Percentiles rank a stretch among this genome's conserved stretches.
These are phyloP conservation scores for Ceratocystis papillata DNA, from an alignment of 2,329 filamentous ascomycete species.

Conservation along the genomic window DNA sequence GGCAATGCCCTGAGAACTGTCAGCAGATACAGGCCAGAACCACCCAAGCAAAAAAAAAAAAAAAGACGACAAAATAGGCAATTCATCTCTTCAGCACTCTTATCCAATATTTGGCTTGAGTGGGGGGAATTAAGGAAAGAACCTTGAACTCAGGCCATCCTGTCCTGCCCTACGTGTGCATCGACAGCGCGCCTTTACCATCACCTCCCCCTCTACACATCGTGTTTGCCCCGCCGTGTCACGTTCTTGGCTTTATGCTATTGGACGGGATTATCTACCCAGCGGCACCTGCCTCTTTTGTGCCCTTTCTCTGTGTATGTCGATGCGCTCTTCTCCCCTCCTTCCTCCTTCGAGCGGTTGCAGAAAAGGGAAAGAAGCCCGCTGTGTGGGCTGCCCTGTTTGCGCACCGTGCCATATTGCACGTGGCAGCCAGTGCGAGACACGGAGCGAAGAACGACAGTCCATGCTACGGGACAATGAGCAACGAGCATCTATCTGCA, in stretches of 20 bases:
- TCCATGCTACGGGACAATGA: not conserved
- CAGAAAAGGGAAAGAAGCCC: no score
- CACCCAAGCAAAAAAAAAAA: no score
- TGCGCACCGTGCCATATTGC: not conserved
- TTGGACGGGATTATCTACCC: not conserved
- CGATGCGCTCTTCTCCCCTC: no score
- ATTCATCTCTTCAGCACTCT: not conserved
- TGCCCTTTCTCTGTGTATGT: no score
- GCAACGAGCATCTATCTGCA: no score
- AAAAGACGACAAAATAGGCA: not conserved
- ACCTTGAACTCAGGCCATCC: no score
- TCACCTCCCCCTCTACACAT: not conserved
- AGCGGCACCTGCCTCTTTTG: not conserved
- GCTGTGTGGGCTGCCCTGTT: not conserved
- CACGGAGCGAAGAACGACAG: conserved; percentile 7
- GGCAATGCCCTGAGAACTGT: no score
- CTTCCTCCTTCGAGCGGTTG: no score
- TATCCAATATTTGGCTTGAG: no score
- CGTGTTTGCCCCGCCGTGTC: not conserved
- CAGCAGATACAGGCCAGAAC: no score
- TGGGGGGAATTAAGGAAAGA: no score
- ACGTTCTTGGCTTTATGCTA: not conserved
- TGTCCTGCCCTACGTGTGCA: no score
- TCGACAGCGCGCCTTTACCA: not conserved
- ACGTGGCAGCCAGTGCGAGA: conserved; percentile 6